Percentiles rank a stretch among this genome's conserved stretches.
These are phyloP conservation scores for Taiozyma onychis DNA, from an alignment of 1,139 yeast genomes.

Conservation along the genomic window DNA sequence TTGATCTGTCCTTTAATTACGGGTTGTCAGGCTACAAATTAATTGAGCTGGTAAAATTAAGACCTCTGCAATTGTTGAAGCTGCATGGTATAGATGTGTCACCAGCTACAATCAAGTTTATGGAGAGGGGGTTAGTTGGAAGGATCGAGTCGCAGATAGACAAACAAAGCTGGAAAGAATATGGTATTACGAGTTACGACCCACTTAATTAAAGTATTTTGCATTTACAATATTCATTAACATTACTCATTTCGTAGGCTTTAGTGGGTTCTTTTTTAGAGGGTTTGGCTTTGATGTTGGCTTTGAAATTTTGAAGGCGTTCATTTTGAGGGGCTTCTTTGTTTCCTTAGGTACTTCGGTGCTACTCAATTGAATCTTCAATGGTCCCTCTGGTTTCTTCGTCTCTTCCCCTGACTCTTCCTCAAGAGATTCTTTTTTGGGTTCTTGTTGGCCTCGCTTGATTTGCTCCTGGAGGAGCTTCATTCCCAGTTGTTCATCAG, in stretches of 20 bases:
- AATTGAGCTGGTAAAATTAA: constrained; percentile 14
- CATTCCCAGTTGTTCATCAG: constrained; percentile 40
- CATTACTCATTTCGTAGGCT: background rate
- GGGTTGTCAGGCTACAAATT: constrained; percentile 18
- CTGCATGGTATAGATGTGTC: constrained; percentile 20
- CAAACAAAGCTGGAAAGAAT: constrained; percentile 18
- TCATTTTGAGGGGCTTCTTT: constrained; percentile 7
- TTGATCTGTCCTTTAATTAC: constrained; percentile 21
- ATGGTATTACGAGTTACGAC: constrained; percentile 19
- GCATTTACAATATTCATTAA: background rate
- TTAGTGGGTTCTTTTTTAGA: constrained; percentile 9
- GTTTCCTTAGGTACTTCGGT: constrained; percentile 6
- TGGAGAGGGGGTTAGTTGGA: constrained; percentile 11
- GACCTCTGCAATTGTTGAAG: constrained; percentile 9
- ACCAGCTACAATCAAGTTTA: constrained; percentile 13
- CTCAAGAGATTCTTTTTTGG: constrained; percentile 10
- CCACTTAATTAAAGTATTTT: constrained; percentile 8
- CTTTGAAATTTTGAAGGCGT: constrained; percentile 17
- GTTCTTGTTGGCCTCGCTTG: constrained; percentile 33
- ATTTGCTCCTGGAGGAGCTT: constrained; percentile 50
- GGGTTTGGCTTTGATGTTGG: constrained; percentile 15
- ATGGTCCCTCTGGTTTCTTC: constrained; percentile 10
- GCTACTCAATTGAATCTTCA: constrained; percentile 16
- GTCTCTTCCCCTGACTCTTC: constrained; percentile 16
- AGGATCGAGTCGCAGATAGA: constrained; percentile 19